A percentile compares a stretch with the other conserved stretches of the same genome.
phyloP scores from a whole-genome alignment of 1,139 yeast genomes.

The Williopsis jadinii region DNA sequence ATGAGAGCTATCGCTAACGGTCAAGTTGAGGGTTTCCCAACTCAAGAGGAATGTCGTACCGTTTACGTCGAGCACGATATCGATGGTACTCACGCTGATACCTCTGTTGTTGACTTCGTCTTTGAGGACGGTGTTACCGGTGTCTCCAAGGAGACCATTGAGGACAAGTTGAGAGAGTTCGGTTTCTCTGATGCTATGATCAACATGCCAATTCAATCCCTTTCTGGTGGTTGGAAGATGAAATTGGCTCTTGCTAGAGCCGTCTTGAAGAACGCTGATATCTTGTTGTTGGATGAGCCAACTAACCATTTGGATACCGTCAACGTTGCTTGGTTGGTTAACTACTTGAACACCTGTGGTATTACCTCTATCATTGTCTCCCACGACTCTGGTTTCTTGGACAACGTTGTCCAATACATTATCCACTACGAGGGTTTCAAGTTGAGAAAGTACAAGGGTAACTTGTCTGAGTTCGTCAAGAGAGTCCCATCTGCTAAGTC shows the following conservation, averaged over 20 bases:
- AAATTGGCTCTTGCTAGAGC: constrained; percentile 99
- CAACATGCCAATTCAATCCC: constrained; percentile 86
- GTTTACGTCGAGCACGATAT: constrained; percentile 99
- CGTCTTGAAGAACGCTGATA: constrained; percentile 97
- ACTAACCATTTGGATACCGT: constrained; percentile 99
- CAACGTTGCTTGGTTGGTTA: constrained; percentile 98
- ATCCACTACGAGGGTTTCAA: constrained; percentile 99
- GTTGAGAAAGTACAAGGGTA: constrained; percentile 99
- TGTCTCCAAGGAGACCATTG: constrained; percentile 55
- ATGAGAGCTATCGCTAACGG: constrained; percentile 99
- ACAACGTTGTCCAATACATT: constrained; percentile 94
- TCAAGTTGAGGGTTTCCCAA: constrained; percentile 99
- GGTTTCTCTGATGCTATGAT: constrained; percentile 90
- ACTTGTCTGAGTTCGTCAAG: constrained; percentile 96
- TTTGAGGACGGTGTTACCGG: constrained; percentile 77
- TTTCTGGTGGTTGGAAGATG: constrained; percentile 99
- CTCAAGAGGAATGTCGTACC: constrained; percentile 96
- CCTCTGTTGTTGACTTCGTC: constrained; percentile 88
- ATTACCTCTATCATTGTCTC: constrained; percentile 97
- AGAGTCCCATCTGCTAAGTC: constrained; percentile 98
- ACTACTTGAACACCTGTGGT: constrained; percentile 98
- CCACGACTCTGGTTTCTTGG: constrained; percentile 99
- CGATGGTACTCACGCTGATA: constrained; percentile 96
- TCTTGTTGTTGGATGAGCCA: constrained; percentile 97
- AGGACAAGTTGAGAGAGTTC: constrained; percentile 76